Conservation (phyloP, 2,329 filamentous ascomycete genomes). For the Rhynchosporium agropyri region DNA sequence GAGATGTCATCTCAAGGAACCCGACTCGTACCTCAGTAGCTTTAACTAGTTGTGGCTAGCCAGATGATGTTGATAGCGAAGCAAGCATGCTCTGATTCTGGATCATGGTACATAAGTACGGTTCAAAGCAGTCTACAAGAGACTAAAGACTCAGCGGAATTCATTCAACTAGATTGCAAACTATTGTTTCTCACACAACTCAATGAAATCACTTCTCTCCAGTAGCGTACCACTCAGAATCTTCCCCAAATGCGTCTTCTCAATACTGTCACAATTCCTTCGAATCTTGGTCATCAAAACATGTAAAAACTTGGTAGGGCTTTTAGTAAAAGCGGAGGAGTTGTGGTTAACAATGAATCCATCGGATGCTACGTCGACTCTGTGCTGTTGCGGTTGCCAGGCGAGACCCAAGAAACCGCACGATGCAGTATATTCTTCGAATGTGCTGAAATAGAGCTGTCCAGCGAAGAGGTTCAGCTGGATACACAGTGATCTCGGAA, state of each 20-base stretch:
- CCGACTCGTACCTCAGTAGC: no score
- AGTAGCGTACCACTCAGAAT: slow-evolving; percentile 45
- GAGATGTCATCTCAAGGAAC: no score
- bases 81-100: no score
- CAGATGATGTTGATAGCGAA: no score
- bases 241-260: slow-evolving; percentile 50
- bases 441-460: slow-evolving; percentile 62
- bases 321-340: slow-evolving; percentile 40
- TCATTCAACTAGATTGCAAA: no score
- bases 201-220: no score
- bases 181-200: no score
- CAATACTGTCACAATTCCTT: slow-evolving; percentile 45
- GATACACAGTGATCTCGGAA: slow-evolving; percentile 36
- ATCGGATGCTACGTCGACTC: slow-evolving; percentile 37
- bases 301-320: slow-evolving; percentile 48
- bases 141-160: no score
- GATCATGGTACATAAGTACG: no score
- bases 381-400: slow-evolving; percentile 29
- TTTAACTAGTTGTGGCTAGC: no score
- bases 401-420: slow-evolving; percentile 55
- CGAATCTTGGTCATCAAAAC: slow-evolving; percentile 42
- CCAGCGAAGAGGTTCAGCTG: slow-evolving; percentile 69
- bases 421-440: slow-evolving; percentile 53
- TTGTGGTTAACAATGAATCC: slow-evolving; percentile 25
- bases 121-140: no score